Base-by-base conservation (phyloP, 2,329 filamentous ascomycete genomes). In the Talaromyces sp. region DNA sequence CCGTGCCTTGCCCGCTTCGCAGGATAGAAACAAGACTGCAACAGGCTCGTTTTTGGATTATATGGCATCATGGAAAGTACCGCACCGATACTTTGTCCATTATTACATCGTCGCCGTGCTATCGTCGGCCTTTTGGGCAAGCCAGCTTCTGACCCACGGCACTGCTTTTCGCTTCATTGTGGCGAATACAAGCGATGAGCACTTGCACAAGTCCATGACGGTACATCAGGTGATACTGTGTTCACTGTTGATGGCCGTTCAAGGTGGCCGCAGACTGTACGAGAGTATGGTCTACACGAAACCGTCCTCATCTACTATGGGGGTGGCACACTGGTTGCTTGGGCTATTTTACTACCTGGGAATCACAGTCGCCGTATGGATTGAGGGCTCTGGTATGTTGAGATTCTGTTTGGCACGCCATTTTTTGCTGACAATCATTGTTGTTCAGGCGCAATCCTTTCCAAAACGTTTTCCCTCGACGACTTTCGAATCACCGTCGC, bases 41-140 rank as follows among this genome's bases (percentile, higher is more conserved):
- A 11, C 43, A 48, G 21, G 43, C 52, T n/a, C 26, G 19, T 12
- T 43, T 52, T 76, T 86, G 61, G 83, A 86, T 66, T 71, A 70
- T 60, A 68, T 83, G 21, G 81, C 83, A 35, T 76, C 73, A 41
- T 72, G 83, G 65, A 84, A 85, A 70, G 88, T 97, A 38, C 92
- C 93, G 24, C 94, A 97, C 76, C 83, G 83, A 63, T 97, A 90
- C 87, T 97, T 97, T 74, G 83, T 82, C 50, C 89, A 94, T 67
- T 97, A 96, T 77, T 97, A 99, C 73, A 70, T 89, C 57, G 72
- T 86, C 38, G 93, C 90, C 3, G 76, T 92, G 4, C 70, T 78
- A 1, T 86, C 85, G 61, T 92, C 90, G 0, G 68, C 85, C 4
- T 89, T 92, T 72, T 97, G 92, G 91, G 83, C 81, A 0, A 74